Evolutionary conservation across 495 filamentous ascomycete genomes (phyloP).

Genomic region (Aspergillus bridgeri): DNA sequence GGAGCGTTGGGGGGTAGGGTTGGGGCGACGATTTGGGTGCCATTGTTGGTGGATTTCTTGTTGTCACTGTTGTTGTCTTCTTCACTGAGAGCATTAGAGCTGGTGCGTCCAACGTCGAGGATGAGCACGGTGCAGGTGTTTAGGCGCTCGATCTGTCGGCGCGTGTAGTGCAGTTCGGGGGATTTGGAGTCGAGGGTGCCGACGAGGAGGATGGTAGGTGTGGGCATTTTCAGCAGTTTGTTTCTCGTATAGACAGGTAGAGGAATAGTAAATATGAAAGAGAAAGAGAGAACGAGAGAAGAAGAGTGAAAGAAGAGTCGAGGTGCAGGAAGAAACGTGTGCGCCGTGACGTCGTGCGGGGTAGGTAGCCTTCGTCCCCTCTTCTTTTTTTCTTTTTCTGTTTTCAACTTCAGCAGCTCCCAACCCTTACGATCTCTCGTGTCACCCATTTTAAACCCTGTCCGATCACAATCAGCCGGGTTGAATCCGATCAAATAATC

Average conservation of each 20-base stretch:
- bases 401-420: not conserved
- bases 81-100: constrained; percentile 45
- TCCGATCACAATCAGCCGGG: not conserved
- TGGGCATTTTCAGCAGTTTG: not conserved
- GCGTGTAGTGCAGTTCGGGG: constrained; percentile 55
- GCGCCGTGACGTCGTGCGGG: not conserved
- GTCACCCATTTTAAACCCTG: not conserved
- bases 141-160: constrained; percentile 37
- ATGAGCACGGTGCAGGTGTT: constrained; percentile 37
- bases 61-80: not conserved
- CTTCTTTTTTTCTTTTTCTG: not conserved
- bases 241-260: too few relatives aligned
- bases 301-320: not conserved
- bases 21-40: constrained; percentile 24
- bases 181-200: constrained; percentile 71
- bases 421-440: not conserved
- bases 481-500: not conserved
- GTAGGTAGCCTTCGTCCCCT: too few relatives aligned
- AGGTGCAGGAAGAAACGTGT: not conserved
- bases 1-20: constrained; percentile 9
- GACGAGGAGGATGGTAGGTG: constrained; percentile 51
- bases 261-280: not conserved
- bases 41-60: constrained; percentile 22
- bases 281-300: not conserved
- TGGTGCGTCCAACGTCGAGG: constrained; percentile 54